Percentiles rank a stretch among this genome's conserved stretches.
Conservation (phyloP, 2,329 filamentous ascomycete genomes). For the Geosmithia flava region DNA sequence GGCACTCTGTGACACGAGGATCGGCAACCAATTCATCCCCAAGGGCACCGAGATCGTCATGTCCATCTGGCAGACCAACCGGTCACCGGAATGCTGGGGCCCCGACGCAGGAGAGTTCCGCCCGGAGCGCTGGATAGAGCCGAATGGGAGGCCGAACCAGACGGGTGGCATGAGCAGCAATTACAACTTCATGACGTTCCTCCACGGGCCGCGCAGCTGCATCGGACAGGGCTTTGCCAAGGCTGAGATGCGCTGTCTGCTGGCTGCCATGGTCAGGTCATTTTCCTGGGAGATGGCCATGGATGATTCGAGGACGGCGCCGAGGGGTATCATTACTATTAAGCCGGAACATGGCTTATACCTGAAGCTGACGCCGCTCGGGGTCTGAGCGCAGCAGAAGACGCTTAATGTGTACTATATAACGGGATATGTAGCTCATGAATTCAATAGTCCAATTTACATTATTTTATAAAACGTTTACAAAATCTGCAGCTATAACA, state of each 20-base stretch:
- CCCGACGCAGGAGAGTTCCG: constrained; percentile 52
- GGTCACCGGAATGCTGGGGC: constrained; percentile 53
- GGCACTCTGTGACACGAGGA: constrained; percentile 39
- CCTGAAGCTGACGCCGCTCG: constrained; percentile 28
- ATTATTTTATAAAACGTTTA: too few relatives aligned
- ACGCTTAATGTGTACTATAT: too few relatives aligned
- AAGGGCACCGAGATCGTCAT: constrained; percentile 52
- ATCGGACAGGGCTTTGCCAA: constrained; percentile 45
- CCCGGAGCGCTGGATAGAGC: constrained; percentile 53
- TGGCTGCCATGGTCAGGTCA: constrained; percentile 53
- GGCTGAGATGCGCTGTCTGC: constrained; percentile 60
- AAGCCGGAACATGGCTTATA: constrained; percentile 54
- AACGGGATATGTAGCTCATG: too few relatives aligned
- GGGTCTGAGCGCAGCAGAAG: not conserved
- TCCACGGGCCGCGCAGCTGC: constrained; percentile 39
- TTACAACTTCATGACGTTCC: constrained; percentile 63
- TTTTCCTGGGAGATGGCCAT: constrained; percentile 47
- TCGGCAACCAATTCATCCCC: constrained; percentile 48
- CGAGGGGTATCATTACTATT: constrained; percentile 53
- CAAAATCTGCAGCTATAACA: too few relatives aligned
- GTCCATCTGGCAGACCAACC: constrained; percentile 48
- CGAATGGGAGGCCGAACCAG: constrained; percentile 38
- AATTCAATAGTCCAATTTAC: too few relatives aligned
- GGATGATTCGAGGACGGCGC: constrained; percentile 44
- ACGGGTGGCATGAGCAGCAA: constrained; percentile 58